These are phyloP conservation scores for Moricandia arvensis DNA, from an alignment of 345 rosid genomes.

Conservation along the genomic window DNA sequence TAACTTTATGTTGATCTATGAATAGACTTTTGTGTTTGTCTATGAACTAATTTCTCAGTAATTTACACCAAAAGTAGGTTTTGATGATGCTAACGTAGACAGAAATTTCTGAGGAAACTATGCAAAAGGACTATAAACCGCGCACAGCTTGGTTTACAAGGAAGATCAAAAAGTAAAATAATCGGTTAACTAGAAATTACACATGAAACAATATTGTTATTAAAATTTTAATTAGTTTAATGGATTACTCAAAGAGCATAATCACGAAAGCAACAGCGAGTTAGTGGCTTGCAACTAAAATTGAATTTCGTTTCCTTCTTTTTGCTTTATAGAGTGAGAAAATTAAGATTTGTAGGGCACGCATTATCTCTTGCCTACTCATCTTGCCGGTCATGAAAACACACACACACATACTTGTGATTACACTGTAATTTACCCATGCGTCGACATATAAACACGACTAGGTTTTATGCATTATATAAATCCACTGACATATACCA, in stretches of 20 bases:
- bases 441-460: conserved; percentile 9
- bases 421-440: neutral
- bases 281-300: conserved; percentile 29
- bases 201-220: neutral
- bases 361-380: conserved; percentile 34
- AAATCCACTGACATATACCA: conserved; percentile 2
- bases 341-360: conserved; percentile 37
- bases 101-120: neutral
- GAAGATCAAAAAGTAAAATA: neutral
- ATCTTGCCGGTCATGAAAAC: conserved; percentile 38
- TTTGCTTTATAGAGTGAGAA: conserved; percentile 22
- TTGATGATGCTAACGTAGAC: neutral
- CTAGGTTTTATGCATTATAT: neutral
- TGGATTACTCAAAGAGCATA: conserved; percentile 31
- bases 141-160: neutral
- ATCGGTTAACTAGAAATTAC: neutral
- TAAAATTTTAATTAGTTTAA: neutral
- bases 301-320: neutral
- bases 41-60: neutral
- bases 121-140: neutral
- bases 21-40: neutral
- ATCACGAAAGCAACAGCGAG: conserved; percentile 25
- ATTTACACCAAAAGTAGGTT: neutral
- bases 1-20: no score
- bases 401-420: conserved; percentile 19